A percentile compares a stretch with the other conserved stretches of the same genome.
phyloP scores from a whole-genome alignment of 2,329 filamentous ascomycete species.

The Colletotrichum lindemuthianum region DNA sequence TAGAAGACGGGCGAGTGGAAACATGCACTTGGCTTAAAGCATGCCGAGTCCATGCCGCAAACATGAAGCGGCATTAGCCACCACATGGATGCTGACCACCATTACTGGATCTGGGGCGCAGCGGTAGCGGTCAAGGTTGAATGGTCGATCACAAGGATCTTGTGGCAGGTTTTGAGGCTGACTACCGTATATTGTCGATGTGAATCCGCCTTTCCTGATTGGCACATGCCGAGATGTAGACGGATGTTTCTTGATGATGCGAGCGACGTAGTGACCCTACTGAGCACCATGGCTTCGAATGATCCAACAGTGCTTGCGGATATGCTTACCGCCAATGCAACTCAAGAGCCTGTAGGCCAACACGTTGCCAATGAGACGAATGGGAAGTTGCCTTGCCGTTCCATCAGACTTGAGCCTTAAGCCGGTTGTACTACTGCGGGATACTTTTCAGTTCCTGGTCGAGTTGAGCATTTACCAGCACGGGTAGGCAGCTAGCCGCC shows the following conservation, averaged over 20 bases:
- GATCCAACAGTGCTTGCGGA: background rate
- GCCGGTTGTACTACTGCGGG: background rate
- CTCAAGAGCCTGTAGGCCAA: background rate
- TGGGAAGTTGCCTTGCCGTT: background rate
- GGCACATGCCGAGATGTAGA: too few relatives aligned
- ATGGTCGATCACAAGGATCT: conserved; percentile 2
- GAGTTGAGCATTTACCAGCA: background rate
- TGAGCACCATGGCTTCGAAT: background rate
- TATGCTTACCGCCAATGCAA: background rate
- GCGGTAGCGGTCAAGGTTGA: background rate
- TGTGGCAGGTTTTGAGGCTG: background rate
- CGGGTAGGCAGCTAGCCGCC: background rate
- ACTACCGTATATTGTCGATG: background rate
- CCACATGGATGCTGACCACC: background rate
- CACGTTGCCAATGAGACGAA: background rate
- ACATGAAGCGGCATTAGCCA: background rate
- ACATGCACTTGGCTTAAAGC: background rate
- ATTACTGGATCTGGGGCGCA: background rate
- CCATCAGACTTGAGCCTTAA: background rate
- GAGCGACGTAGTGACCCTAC: background rate
- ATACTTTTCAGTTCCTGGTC: background rate
- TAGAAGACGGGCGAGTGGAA: background rate
- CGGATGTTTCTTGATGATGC: background rate
- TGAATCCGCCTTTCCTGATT: background rate
- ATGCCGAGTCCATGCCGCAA: background rate